A percentile compares a stretch with the other conserved stretches of the same genome.
Conservation (phyloP, 169 alveolate genomes). For the Theileria luwenshuni region DNA sequence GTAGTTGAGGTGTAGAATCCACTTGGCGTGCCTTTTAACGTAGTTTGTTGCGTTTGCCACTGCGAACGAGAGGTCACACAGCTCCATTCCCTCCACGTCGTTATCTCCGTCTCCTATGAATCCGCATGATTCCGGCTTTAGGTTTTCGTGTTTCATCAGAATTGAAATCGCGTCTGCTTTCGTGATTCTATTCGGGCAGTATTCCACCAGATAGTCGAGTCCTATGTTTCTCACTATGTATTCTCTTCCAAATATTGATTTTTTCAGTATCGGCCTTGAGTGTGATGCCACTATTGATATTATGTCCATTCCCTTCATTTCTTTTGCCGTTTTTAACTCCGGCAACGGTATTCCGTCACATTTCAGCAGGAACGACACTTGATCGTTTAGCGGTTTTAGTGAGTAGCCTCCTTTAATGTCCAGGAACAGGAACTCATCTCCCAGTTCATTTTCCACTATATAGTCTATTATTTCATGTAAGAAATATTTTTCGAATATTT, state of each 20-base stretch:
- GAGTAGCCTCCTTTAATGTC: conserved; percentile 35
- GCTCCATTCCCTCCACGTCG: conserved; percentile 64
- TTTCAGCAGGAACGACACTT: conserved; percentile 13
- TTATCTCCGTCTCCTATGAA: conserved; percentile 65
- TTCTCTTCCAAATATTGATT: conserved; percentile 1
- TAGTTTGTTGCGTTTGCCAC: conserved; percentile 39
- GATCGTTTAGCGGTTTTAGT: conserved; percentile 24
- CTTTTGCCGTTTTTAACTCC: conserved; percentile 17
- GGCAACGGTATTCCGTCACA: conserved; percentile 24
- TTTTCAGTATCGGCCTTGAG: neutral
- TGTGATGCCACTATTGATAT: conserved; percentile 22
- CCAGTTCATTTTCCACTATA: conserved; percentile 10
- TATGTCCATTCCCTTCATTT: conserved; percentile 31
- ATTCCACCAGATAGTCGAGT: conserved; percentile 7
- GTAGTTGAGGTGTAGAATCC: conserved; percentile 30
- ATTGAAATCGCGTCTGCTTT: conserved; percentile 54
- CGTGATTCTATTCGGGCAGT: conserved; percentile 20
- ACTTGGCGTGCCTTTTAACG: conserved; percentile 54
- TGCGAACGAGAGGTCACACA: conserved; percentile 56
- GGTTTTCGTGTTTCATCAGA: conserved; percentile 32
- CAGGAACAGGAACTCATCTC: conserved; percentile 19
- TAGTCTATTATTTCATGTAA: conserved; percentile 26
- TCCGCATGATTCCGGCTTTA: conserved; percentile 25
- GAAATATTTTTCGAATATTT: conserved; percentile 15
- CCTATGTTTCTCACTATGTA: conserved; percentile 9